phyloP scores from a whole-genome alignment of 1,139 yeast species.

The Magnusiomyces fungicola region DNA sequence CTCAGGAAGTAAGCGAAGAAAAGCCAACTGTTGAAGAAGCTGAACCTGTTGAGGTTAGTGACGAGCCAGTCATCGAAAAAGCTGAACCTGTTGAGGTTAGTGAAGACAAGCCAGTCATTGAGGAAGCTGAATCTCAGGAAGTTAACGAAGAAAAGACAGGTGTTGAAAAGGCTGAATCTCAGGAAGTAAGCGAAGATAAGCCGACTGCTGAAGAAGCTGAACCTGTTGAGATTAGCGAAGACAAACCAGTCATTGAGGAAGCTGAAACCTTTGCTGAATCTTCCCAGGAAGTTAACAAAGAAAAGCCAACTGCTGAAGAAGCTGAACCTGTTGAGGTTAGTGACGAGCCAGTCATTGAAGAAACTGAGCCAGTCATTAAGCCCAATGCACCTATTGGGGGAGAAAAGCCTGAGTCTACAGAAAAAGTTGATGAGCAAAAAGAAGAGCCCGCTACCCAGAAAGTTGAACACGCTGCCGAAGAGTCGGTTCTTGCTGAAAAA shows the following conservation, averaged over 20 bases:
- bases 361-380: neutral
- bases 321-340: neutral
- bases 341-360: neutral
- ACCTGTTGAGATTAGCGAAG: neutral
- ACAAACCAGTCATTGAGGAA: neutral
- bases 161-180: neutral
- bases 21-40: neutral
- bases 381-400: neutral
- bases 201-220: neutral
- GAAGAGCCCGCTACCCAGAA: neutral
- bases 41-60: neutral
- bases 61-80: neutral
- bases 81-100: neutral
- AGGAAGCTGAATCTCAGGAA: neutral
- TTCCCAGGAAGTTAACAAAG: neutral
- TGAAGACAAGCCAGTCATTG: neutral
- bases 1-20: neutral
- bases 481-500: neutral
- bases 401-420: neutral
- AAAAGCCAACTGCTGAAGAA: neutral
- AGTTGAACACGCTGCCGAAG: neutral
- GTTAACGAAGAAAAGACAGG: neutral
- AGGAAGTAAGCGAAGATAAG: neutral
- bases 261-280: neutral
- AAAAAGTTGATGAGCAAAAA: too few species aligned